Base-by-base conservation (phyloP, 2,329 filamentous ascomycete genomes). In the Lecanoromycetidae sp. region DNA sequence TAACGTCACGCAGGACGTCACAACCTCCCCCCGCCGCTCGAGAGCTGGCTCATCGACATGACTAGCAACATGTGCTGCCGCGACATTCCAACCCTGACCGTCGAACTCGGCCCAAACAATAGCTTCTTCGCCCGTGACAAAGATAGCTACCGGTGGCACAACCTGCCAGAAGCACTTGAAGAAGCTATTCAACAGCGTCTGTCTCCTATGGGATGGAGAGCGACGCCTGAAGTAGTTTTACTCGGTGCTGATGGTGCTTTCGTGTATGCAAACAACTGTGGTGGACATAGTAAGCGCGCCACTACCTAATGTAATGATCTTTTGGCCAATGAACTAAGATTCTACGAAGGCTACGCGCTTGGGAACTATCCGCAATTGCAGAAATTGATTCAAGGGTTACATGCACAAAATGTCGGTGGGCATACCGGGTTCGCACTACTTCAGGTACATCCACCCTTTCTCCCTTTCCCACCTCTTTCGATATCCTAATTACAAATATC, bases 141-240 rank as follows among this genome's bases (percentile, higher is more conserved):
- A 3, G 22, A 43, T 19, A 34, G 40, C 20, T 43, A 43, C 25
- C 40, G 40, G 27, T 43, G 40, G 40, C 40, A 43, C 15, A 25
- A 25, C 25, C 29, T 43, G 13, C 40, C 40, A 10, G 40, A 43
- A 15, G 40, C 40, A 17, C 29, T 43, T 22, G 40, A 43, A 33
- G 40, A 43, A 22, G 40, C 40, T 4, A 43, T 43, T 19, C 40
- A 43, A 26, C 40, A 43, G 22, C 40, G 40, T 26, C 23, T 43
- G 26, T 25, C 29, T 17, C 40, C 40, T 33, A 22, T n/a, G n/a
- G 40, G 40, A 7, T 43, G 40, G 40, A 43, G 22, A 5, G 40
- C 40, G 13, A 43, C 17, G 20, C 40, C 40, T 0, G 40, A 34
- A n/a, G 33, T 23, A 22, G 40, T 43, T 20, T 27, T 43, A 8